Percentiles rank a stretch among this genome's conserved stretches.
Conservation (phyloP, 2,329 filamentous ascomycete species). For the Aureobasidium lini region DNA sequence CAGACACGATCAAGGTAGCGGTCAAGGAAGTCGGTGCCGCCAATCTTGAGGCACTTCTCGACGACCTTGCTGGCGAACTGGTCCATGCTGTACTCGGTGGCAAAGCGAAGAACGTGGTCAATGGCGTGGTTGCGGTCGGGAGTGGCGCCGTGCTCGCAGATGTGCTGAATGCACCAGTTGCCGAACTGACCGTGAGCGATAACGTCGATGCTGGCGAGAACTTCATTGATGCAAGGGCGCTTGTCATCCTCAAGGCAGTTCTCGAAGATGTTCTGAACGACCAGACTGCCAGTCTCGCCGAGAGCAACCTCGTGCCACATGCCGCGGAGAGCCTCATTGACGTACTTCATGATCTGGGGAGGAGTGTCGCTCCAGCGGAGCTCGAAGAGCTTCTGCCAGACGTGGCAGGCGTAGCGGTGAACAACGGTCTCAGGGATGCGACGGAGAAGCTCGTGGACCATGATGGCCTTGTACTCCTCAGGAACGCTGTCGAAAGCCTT, state of each 20-base stretch:
- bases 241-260: slow-evolving; percentile 99
- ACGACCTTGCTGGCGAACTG: slow-evolving; percentile 99
- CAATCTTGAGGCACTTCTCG: slow-evolving; percentile 97
- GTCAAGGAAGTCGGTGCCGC: slow-evolving; percentile 78
- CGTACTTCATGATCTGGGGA: slow-evolving; percentile 96
- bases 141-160: slow-evolving; percentile 91
- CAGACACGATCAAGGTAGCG: slow-evolving; percentile 92
- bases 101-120: slow-evolving; percentile 89
- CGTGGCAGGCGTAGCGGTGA: slow-evolving; percentile 96
- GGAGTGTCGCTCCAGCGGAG: slow-evolving; percentile 91
- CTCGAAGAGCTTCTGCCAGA: slow-evolving; percentile 99
- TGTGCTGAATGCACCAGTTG: slow-evolving; percentile 99
- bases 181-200: slow-evolving; percentile 97
- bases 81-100: slow-evolving; percentile 95
- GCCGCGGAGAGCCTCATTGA: slow-evolving; percentile 86
- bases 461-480: slow-evolving; percentile 94
- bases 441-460: slow-evolving; percentile 95
- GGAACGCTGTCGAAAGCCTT: slow-evolving; percentile 98
- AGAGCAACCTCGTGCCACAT: slow-evolving; percentile 99
- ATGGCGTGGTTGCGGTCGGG: slow-evolving; percentile 87
- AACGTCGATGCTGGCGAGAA: slow-evolving; percentile 88
- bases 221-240: slow-evolving; percentile 96
- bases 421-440: slow-evolving; percentile 97
- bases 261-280: slow-evolving; percentile 99
- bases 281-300: slow-evolving; percentile 92